Conservation (phyloP, 2,329 filamentous ascomycete genomes). For the Alternaria gaisen region DNA sequence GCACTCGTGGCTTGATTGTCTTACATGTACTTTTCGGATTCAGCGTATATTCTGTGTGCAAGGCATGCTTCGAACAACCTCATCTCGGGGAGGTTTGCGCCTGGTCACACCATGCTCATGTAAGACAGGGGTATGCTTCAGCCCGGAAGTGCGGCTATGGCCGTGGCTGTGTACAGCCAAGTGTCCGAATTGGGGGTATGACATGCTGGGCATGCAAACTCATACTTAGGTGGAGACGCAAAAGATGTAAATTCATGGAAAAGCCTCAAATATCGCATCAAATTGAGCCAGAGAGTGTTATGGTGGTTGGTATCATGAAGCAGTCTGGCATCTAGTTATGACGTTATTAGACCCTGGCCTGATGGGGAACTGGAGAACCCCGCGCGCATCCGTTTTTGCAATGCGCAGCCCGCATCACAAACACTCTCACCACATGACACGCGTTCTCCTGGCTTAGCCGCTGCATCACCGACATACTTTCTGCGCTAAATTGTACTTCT, state of each 20-base stretch:
- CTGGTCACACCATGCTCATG: slow-evolving; percentile 13
- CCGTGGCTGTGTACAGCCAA: slow-evolving; percentile 38
- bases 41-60: slow-evolving; percentile 5
- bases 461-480: slow-evolving; percentile 15
- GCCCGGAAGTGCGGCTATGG: slow-evolving; percentile 32
- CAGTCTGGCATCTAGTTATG: slow-evolving; percentile 14
- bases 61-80: slow-evolving; percentile 23
- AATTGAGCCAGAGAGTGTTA: not conserved
- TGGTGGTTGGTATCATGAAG: not conserved
- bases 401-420: slow-evolving; percentile 28
- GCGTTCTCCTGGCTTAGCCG: slow-evolving; percentile 44
- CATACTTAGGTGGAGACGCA: not conserved
- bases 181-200: slow-evolving; percentile 5
- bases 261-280: not conserved
- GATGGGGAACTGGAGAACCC: slow-evolving; percentile 15
- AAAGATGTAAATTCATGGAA: not conserved
- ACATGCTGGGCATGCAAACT: not conserved
- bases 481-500: slow-evolving; percentile 20
- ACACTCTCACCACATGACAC: slow-evolving; percentile 38
- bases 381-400: slow-evolving; percentile 30
- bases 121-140: slow-evolving; percentile 22
- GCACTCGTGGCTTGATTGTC: not conserved
- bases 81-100: slow-evolving; percentile 10
- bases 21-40: not conserved
- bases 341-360: slow-evolving; percentile 26